These are phyloP conservation scores for Porphyrellus cyaneotinctus DNA, from an alignment of 768 basidiomycete species.

Conservation along the genomic window DNA sequence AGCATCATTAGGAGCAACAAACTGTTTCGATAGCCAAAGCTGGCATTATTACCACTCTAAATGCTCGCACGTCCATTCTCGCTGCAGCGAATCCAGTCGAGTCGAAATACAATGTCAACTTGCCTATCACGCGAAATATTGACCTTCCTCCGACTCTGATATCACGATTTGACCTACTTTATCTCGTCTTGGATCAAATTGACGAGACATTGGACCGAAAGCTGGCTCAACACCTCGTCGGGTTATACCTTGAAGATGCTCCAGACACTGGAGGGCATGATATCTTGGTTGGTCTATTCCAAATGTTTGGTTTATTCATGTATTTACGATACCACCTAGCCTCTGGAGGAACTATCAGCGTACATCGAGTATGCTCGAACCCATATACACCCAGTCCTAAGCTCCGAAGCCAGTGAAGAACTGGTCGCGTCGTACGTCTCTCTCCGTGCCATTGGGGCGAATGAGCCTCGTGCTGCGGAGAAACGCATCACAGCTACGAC, in stretches of 20 bases:
- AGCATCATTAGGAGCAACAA: conserved; percentile 87
- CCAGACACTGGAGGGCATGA: conserved; percentile 59
- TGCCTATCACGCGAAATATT: conserved; percentile 93
- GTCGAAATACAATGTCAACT: conserved; percentile 87
- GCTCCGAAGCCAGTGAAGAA: conserved; percentile 77
- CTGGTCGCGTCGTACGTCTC: conserved; percentile 89
- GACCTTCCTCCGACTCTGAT: conserved; percentile 97
- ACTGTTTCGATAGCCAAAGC: conserved; percentile 99
- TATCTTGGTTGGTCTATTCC: conserved; percentile 57
- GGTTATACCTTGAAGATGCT: conserved; percentile 88
- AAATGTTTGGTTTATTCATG: neutral
- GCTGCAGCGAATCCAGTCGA: conserved; percentile 98
- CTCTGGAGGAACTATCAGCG: conserved; percentile 83
- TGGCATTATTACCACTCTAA: conserved; percentile 96
- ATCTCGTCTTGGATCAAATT: conserved; percentile 91
- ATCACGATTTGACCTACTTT: conserved; percentile 94
- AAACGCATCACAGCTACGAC: conserved; percentile 98
- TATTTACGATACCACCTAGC: conserved; percentile 43
- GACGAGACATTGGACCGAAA: conserved; percentile 84
- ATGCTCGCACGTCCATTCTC: conserved; percentile 96
- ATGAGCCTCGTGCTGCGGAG: conserved; percentile 82
- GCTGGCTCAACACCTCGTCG: conserved; percentile 89
- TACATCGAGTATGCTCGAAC: conserved; percentile 93
- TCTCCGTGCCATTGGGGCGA: conserved; percentile 82
- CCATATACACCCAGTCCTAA: conserved; percentile 80